These are phyloP conservation scores for Clathrus columnatus DNA, from an alignment of 768 basidiomycete genomes.

Conservation along the genomic window DNA sequence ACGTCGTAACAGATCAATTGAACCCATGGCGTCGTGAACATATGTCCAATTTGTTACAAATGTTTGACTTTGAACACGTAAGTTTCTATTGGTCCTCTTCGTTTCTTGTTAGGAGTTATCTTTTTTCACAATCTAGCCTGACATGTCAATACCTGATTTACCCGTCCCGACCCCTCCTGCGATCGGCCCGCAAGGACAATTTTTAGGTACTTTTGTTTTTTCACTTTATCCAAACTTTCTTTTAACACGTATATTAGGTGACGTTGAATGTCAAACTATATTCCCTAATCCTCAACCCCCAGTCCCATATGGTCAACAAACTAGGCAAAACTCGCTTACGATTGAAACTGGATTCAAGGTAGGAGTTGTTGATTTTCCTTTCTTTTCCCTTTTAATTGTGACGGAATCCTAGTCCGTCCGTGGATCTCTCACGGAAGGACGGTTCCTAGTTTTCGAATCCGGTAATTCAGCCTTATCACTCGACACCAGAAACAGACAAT, in stretches of 20 bases:
- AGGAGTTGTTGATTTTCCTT: not conserved
- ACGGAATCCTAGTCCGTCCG: not conserved
- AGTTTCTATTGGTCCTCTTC: not conserved
- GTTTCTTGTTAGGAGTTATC: not conserved
- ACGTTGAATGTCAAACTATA: not conserved
- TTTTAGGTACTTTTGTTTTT: not conserved
- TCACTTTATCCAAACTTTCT: not conserved
- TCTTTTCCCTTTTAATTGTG: not conserved
- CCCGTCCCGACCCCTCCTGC: constrained; percentile 4
- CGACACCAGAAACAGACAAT: not conserved
- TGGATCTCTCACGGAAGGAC: not conserved
- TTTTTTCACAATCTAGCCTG: not conserved
- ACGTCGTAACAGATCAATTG: constrained; percentile 8
- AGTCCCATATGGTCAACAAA: constrained; percentile 11
- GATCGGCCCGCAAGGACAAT: constrained; percentile 6
- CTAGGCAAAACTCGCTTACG: constrained; percentile 1
- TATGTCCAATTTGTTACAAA: constrained; percentile 13
- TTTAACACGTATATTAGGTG: not conserved
- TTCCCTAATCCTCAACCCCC: constrained; percentile 9
- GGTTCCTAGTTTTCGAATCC: not conserved
- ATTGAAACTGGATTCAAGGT: constrained; percentile 14
- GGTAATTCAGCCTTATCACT: not conserved
- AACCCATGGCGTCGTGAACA: constrained; percentile 13
- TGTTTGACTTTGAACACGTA: constrained; percentile 15
- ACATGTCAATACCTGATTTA: constrained; percentile 4